Conservation (phyloP, 2,329 filamentous ascomycete genomes). For the Alternaria burnsii region DNA sequence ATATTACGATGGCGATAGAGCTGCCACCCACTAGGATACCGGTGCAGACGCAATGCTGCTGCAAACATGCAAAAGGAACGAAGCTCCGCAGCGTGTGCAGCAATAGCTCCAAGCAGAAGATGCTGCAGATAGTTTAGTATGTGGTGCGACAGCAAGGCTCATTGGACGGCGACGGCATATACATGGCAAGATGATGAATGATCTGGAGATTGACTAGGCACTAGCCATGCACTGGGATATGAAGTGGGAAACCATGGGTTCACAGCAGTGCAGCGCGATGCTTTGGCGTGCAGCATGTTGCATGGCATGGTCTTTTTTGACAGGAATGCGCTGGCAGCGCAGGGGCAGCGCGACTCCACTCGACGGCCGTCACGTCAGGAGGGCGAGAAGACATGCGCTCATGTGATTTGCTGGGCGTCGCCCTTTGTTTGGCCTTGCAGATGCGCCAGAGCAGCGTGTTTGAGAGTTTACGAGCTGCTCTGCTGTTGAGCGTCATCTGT, state of each 20-base stretch:
- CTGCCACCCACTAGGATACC: slow-evolving; percentile 7
- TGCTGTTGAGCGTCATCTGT: slow-evolving; percentile 5
- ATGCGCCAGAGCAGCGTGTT: slow-evolving; percentile 18
- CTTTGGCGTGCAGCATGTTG: slow-evolving; percentile 37
- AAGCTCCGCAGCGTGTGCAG: slow-evolving; percentile 20
- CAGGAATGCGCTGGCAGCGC: slow-evolving; percentile 30
- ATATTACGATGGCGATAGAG: slow-evolving; percentile 11
- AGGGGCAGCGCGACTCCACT: slow-evolving; percentile 28
- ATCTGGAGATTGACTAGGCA: slow-evolving; percentile 17
- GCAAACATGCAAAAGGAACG: slow-evolving; percentile 24
- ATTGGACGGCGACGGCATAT: slow-evolving; percentile 28
- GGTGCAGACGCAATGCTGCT: slow-evolving; percentile 20
- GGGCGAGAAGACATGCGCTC: slow-evolving; percentile 21
- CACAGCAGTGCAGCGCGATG: slow-evolving; percentile 36
- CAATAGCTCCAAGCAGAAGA: slow-evolving; percentile 31
- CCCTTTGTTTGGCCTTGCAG: slow-evolving; percentile 2
- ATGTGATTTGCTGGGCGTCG: slow-evolving; percentile 27
- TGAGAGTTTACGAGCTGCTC: slow-evolving; percentile 8
- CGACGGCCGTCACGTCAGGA: slow-evolving; percentile 31
- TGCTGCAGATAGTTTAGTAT: slow-evolving; percentile 32
- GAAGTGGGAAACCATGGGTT: slow-evolving; percentile 42
- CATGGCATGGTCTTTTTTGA: slow-evolving; percentile 30
- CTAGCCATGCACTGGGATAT: slow-evolving; percentile 39
- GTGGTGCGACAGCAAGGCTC: slow-evolving; percentile 22
- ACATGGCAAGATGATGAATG: slow-evolving; percentile 8